phyloP scores from a whole-genome alignment of 2,329 filamentous ascomycete species.

The Akanthomyces muscarius region DNA sequence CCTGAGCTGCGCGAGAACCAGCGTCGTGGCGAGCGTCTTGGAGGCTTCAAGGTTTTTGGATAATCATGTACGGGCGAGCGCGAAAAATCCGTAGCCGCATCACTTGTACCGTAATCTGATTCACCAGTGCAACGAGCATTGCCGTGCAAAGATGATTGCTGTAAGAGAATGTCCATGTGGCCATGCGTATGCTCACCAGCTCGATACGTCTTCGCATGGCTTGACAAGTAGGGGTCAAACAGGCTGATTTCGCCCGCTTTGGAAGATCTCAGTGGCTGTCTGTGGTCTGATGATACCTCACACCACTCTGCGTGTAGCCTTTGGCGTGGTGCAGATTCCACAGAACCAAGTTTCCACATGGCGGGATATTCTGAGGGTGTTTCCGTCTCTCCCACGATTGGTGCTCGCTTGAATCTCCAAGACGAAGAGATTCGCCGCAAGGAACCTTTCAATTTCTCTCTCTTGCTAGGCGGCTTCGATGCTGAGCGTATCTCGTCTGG shows the following conservation, averaged over 20 bases:
- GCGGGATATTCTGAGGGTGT: not conserved
- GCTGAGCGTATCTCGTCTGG: not conserved
- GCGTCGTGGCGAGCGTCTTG: conserved; percentile 17
- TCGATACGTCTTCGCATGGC: not conserved
- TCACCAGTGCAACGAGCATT: not conserved
- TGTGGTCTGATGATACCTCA: conserved; percentile 5
- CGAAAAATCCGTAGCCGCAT: not conserved
- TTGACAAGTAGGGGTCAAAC: conserved; percentile 8
- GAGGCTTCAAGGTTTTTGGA: not conserved
- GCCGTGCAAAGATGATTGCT: conserved; percentile 5
- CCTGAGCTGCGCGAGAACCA: conserved; percentile 23
- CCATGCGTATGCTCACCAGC: not conserved
- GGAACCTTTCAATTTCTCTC: conserved; percentile 17
- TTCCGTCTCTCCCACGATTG: conserved; percentile 1
- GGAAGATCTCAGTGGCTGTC: conserved; percentile 1
- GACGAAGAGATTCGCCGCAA: conserved; percentile 23
- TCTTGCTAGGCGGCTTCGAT: not conserved
- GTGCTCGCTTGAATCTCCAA: conserved; percentile 20
- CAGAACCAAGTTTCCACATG: conserved; percentile 14
- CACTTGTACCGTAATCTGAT: not conserved
- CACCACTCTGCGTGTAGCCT: conserved; percentile 14
- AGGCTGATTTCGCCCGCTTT: conserved; percentile 1
- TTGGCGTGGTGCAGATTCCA: conserved; percentile 10
- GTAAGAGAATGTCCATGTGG: conserved; percentile 1
- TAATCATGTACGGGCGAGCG: not conserved